Evolutionary conservation across 2,329 filamentous ascomycete species (phyloP).

Genomic region (Ceratocystis ficicola): DNA sequence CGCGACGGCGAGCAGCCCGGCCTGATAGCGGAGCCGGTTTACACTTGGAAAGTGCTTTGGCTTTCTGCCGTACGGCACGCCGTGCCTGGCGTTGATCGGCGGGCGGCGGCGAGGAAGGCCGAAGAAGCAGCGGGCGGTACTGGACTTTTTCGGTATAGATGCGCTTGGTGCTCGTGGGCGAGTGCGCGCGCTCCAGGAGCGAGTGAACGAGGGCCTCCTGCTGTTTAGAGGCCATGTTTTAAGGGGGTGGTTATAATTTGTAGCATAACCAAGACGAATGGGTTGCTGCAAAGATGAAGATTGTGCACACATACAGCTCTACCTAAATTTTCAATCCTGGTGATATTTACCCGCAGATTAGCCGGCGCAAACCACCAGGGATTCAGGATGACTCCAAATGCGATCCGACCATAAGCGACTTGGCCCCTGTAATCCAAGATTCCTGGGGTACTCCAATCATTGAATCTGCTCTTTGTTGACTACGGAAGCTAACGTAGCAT

Average conservation of each 20-base stretch:
- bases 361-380: constrained; percentile 8
- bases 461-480: no score
- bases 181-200: constrained; percentile 68
- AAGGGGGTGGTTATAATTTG: not conserved
- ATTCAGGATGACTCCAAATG: not conserved
- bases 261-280: not conserved
- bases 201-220: constrained; percentile 37
- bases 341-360: constrained; percentile 3
- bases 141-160: constrained; percentile 76
- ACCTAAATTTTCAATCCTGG: not conserved
- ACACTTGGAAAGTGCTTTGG: constrained; percentile 26
- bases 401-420: no score
- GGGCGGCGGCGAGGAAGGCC: constrained; percentile 56
- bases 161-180: constrained; percentile 53
- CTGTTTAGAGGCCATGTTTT: constrained; percentile 28
- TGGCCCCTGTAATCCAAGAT: no score
- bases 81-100: constrained; percentile 47
- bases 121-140: constrained; percentile 67
- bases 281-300: not conserved
- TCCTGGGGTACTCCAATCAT: no score
- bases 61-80: constrained; percentile 37
- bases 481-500: no score
- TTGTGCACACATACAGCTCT: not conserved
- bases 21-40: constrained; percentile 62
- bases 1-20: constrained; percentile 59